Percentiles rank a stretch among this genome's conserved stretches.
phyloP scores from a whole-genome alignment of 768 basidiomycete genomes.

The Termitomyces sp. region DNA sequence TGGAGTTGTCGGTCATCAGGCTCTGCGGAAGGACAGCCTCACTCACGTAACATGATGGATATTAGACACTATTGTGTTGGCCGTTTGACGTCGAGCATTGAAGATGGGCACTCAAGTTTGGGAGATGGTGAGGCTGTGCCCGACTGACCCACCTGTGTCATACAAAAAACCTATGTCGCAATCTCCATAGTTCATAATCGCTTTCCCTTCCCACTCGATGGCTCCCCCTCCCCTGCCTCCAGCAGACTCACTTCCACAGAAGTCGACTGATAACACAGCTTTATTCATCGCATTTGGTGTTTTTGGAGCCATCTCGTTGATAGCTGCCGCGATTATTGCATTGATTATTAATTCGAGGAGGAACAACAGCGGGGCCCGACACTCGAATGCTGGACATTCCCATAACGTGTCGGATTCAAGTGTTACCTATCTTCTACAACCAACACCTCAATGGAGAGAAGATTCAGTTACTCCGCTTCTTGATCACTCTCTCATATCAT shows the following conservation, averaged over 20 bases:
- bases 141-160: neutral
- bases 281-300: neutral
- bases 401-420: slow-evolving; percentile 1
- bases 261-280: neutral
- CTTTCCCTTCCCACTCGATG: neutral
- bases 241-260: neutral
- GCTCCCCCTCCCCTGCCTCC: neutral
- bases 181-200: neutral
- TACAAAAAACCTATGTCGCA: neutral
- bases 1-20: too few species aligned
- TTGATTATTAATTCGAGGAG: neutral
- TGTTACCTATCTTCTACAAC: slow-evolving; percentile 1
- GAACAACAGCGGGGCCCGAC: neutral
- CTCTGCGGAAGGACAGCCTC: too few species aligned
- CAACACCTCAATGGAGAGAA: neutral
- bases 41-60: too few species aligned
- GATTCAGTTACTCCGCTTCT: neutral
- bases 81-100: neutral
- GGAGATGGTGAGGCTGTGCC: slow-evolving; percentile 9
- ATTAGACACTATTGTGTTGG: too few species aligned
- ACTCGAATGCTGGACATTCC: neutral
- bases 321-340: neutral
- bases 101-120: neutral
- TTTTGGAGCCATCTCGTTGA: neutral
- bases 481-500: neutral